Conservation (phyloP, 2,329 filamentous ascomycete species). For the Fusarium mexicanum region DNA sequence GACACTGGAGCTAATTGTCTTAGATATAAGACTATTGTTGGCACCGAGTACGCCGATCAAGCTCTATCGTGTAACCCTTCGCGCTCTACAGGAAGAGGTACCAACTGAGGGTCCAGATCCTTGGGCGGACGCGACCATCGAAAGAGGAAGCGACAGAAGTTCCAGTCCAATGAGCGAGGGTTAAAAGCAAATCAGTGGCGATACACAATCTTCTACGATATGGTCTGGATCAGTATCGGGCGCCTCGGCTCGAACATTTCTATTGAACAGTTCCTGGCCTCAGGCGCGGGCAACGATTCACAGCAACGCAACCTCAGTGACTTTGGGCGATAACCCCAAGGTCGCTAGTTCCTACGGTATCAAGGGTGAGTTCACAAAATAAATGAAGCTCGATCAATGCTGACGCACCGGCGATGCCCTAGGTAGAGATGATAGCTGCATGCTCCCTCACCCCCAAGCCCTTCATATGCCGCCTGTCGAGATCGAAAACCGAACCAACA, state of each 20-base stretch:
- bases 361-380: accelerated
- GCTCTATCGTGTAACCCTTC: not conserved
- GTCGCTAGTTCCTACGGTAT: accelerated
- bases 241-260: not conserved
- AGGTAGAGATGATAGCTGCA: not conserved
- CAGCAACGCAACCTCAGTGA: not conserved
- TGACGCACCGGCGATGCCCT: accelerated
- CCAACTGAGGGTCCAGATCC: not conserved
- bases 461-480: not conserved
- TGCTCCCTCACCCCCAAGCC: not conserved
- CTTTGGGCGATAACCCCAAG: accelerated
- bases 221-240: accelerated
- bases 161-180: not conserved
- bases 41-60: not conserved
- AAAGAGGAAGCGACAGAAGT: not conserved
- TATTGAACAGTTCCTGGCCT: not conserved
- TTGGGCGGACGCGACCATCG: not conserved
- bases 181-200: not conserved
- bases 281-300: not conserved
- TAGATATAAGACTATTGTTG: accelerated
- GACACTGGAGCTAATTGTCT: not conserved
- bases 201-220: too few species aligned
- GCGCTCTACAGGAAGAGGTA: not conserved
- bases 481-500: not conserved
- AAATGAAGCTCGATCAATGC: not conserved